phyloP scores from a whole-genome alignment of 164 flowering plant genomes.

The Echeveria elegans region DNA sequence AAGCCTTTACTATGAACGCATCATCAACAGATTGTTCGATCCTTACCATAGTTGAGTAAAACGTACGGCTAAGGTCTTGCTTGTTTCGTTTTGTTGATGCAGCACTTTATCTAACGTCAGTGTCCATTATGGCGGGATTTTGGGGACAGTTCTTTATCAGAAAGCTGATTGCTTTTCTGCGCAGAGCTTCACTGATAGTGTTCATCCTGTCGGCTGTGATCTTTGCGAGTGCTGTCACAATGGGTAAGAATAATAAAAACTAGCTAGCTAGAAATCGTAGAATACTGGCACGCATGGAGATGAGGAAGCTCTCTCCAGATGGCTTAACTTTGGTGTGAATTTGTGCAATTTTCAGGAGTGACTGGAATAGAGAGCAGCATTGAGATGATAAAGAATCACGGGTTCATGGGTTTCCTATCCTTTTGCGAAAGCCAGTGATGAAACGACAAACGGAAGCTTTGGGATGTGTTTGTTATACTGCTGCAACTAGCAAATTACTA shows the following conservation, averaged over 20 bases:
- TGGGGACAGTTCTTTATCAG: conserved; percentile 68
- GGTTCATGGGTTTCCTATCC: conserved; percentile 83
- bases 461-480: no score
- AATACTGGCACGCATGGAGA: no score
- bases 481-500: no score
- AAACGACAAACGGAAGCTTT: not conserved
- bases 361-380: conserved; percentile 54
- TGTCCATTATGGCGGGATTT: conserved; percentile 73
- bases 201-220: conserved; percentile 87
- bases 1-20: not conserved
- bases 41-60: no score
- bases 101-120: conserved; percentile 62
- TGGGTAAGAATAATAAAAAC: conserved; percentile 51
- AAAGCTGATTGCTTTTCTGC: conserved; percentile 49
- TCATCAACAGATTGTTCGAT: no score
- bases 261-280: not conserved
- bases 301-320: not conserved
- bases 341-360: conserved; percentile 37
- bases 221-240: conserved; percentile 82
- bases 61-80: no score
- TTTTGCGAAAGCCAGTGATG: conserved; percentile 54
- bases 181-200: conserved; percentile 71
- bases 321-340: not conserved
- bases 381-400: conserved; percentile 55
- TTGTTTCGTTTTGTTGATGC: conserved; percentile 16